phyloP scores from a whole-genome alignment of 1,284 basidiomycete species.

The Tetrapyrgos nigripes region DNA sequence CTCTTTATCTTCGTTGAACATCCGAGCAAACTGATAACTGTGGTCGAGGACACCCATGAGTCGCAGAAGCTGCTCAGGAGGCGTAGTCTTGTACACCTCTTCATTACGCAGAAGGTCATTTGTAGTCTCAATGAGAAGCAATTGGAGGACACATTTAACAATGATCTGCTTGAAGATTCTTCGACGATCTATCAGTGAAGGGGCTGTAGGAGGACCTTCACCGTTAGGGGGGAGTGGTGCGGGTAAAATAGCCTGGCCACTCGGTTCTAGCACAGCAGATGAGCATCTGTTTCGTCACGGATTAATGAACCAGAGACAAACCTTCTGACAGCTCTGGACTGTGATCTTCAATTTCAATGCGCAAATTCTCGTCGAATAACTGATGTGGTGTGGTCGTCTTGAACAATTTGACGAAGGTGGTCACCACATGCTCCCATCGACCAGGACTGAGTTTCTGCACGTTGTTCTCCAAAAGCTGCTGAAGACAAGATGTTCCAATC shows the following conservation, averaged over 20 bases:
- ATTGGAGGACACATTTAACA: conserved; percentile 98
- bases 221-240: conserved; percentile 79
- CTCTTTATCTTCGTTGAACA: conserved; percentile 99
- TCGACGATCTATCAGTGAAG: conserved; percentile 77
- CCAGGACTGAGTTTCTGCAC: conserved; percentile 85
- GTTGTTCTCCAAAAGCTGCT: conserved; percentile 95
- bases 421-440: conserved; percentile 93
- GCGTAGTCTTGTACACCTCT: conserved; percentile 93
- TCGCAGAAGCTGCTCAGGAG: conserved; percentile 90
- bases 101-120: conserved; percentile 95
- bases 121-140: conserved; percentile 97
- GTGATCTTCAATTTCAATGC: conserved; percentile 77
- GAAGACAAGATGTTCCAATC: conserved; percentile 97
- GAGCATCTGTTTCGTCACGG: conserved; percentile 14
- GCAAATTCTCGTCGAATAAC: conserved; percentile 90
- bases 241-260: conserved; percentile 76
- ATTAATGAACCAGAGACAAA: background rate
- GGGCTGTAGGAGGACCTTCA: conserved; percentile 49
- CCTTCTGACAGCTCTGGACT: conserved; percentile 61
- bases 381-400: conserved; percentile 98
- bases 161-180: conserved; percentile 99
- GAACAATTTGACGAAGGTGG: conserved; percentile 96
- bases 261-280: conserved; percentile 51
- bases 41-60: conserved; percentile 96
- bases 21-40: conserved; percentile 95